Conservation (phyloP, 768 basidiomycete species). For the Termitomyces sp. region DNA sequence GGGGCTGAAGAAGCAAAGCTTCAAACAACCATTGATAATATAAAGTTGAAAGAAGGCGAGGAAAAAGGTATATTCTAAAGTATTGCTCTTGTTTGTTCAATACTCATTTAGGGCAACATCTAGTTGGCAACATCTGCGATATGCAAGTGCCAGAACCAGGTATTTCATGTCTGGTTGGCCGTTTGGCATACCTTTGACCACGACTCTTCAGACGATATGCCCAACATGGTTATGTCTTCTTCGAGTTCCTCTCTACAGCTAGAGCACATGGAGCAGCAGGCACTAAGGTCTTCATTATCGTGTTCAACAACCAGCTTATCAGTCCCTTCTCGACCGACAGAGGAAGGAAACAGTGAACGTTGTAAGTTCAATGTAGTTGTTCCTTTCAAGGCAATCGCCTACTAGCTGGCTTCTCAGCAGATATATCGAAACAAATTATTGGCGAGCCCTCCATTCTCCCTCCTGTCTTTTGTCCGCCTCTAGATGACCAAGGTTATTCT, state of each 20-base stretch:
- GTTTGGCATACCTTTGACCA: not conserved
- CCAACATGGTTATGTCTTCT: not conserved
- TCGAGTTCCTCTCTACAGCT: not conserved
- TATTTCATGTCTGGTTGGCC: not conserved
- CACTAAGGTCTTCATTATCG: not conserved
- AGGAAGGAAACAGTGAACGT: not conserved
- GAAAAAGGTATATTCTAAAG: not conserved
- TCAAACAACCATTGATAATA: conserved; percentile 14
- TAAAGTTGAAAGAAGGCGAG: conserved; percentile 4
- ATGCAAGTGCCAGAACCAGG: not conserved
- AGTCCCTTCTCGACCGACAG: not conserved
- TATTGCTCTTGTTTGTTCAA: not conserved
- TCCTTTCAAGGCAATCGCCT: not conserved
- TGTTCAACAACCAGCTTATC: not conserved
- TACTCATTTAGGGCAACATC: not conserved
- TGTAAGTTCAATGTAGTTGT: not conserved
- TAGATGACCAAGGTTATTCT: conserved; percentile 5
- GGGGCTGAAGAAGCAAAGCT: conserved; percentile 19
- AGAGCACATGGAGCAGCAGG: not conserved
- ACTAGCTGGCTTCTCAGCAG: not conserved
- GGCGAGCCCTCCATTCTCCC: not conserved
- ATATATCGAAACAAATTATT: not conserved
- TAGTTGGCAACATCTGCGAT: not conserved
- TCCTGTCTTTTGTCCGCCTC: conserved; percentile 10
- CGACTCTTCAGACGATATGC: not conserved